Base-by-base conservation (phyloP, 805 yeast genomes). In the Teunomyces barrocoloradensis region DNA sequence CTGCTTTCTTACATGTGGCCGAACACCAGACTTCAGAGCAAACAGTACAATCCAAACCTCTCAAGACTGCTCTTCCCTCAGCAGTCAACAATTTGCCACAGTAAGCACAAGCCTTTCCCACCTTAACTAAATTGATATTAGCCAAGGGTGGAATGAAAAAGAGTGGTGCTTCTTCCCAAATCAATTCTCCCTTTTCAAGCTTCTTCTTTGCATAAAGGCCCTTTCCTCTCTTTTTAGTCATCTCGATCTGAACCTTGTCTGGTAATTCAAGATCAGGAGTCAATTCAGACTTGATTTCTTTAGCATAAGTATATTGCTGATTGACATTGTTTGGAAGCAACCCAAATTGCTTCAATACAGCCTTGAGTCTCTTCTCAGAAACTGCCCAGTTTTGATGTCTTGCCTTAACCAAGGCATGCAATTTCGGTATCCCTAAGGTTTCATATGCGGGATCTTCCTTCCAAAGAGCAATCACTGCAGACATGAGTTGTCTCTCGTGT, bases 1-100 rank as follows among this genome's bases (percentile, higher is more conserved):
- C 84, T 17, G 53, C 52, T 48, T 74, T 76, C 56, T 82, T 81
- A 68, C 96, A 88, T 7, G 60, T 63, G 42, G 66, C 70, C 5
- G 82, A 75, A 63, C 96, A 88, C 92, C 94, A 88, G 42, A 82
- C 68, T 44, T 81, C 85, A 6, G 74, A 63, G 55, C 92, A 86
- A 12, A 74, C 73, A 43, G 74, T 70, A 66, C 96, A 88, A 53
- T 82, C 85, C 42, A 84, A 67, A n/a, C 85, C 83, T 36, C 63
- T 66, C 42, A 75, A 60, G 6, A 72, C 57, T 3, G 66, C 53
- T 4, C 57, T 51, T 2, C 69, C 65, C 48, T 63, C 54, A 25
- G 56, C 53, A 6, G 60, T 55, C 33, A 83, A 64, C 1, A 82
- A 66, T 40, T 76, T 74, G 0, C 90, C 89, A 69, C 96, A 88